phyloP scores from a whole-genome alignment of 202 grass and related monocot genomes.

The Elaeis oleifera region DNA sequence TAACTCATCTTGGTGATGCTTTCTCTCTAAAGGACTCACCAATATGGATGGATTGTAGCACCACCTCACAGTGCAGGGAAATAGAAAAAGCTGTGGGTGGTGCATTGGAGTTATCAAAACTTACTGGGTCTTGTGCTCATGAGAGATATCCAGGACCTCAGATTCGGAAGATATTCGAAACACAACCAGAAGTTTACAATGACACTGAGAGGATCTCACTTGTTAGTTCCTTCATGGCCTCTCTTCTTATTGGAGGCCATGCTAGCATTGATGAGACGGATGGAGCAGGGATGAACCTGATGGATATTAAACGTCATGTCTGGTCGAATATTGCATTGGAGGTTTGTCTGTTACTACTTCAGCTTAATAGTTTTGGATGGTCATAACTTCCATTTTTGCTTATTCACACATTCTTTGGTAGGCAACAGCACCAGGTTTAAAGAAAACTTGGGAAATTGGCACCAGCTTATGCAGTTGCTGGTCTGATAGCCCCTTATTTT shows the following conservation, averaged over 20 bases:
- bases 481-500: slow-evolving; percentile 75
- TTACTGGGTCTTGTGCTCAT: slow-evolving; percentile 75
- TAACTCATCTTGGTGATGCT: slow-evolving; percentile 47
- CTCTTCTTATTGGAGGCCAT: slow-evolving; percentile 67
- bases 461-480: slow-evolving; percentile 71
- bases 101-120: slow-evolving; percentile 70
- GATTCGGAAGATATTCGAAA: slow-evolving; percentile 77
- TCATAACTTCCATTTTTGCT: neutral
- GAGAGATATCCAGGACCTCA: slow-evolving; percentile 90
- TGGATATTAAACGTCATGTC: slow-evolving; percentile 69
- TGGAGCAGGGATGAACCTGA: slow-evolving; percentile 96
- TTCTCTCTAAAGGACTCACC: slow-evolving; percentile 77
- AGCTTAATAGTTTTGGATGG: slow-evolving; percentile 7
- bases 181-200: slow-evolving; percentile 43
- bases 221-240: slow-evolving; percentile 95
- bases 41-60: slow-evolving; percentile 99
- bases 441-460: slow-evolving; percentile 74
- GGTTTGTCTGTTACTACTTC: slow-evolving; percentile 26
- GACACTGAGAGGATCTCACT: slow-evolving; percentile 82
- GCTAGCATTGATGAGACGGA: slow-evolving; percentile 94
- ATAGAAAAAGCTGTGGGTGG: slow-evolving; percentile 75
- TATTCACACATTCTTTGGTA: slow-evolving; percentile 19
- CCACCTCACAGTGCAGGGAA: slow-evolving; percentile 82
- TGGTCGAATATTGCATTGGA: slow-evolving; percentile 80
- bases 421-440: slow-evolving; percentile 72